A percentile compares a stretch with the other conserved stretches of the same genome.
These are phyloP conservation scores for Leptomonas pyrrhocoris DNA, from an alignment of 208 protist genomes.

Conservation along the genomic window DNA sequence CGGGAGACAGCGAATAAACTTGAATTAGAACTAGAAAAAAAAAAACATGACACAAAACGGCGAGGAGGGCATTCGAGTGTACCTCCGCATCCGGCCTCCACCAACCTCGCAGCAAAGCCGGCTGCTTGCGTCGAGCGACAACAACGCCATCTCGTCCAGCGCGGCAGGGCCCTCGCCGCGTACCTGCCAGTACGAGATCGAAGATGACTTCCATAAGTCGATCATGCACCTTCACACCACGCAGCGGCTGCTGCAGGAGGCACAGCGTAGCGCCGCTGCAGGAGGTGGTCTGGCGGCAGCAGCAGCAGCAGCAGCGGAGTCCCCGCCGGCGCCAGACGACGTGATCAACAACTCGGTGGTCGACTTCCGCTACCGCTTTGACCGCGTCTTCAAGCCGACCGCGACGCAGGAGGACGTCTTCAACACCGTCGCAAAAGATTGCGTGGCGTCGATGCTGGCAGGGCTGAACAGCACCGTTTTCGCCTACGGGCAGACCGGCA, in stretches of 20 bases:
- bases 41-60: conserved; percentile 21
- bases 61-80: conserved; percentile 73
- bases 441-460: conserved; percentile 74
- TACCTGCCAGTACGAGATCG: conserved; percentile 28
- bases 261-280: conserved; percentile 24
- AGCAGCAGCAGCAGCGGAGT: not conserved
- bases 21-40: not conserved
- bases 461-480: conserved; percentile 92
- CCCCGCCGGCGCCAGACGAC: conserved; percentile 34
- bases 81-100: conserved; percentile 74
- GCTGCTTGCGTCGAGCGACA: conserved; percentile 33
- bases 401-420: conserved; percentile 85
- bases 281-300: not conserved
- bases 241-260: conserved; percentile 27
- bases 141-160: not conserved
- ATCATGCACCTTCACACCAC: conserved; percentile 30
- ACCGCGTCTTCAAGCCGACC: conserved; percentile 76
- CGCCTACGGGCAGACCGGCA: conserved; percentile 92
- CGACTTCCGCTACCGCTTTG: conserved; percentile 74
- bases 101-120: conserved; percentile 58
- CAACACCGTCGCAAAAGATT: conserved; percentile 81
- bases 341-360: conserved; percentile 80
- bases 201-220: conserved; percentile 27
- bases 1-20: not conserved
- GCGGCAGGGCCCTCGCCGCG: too few relatives aligned